Percentiles rank a stretch among this genome's conserved stretches.
phyloP scores from a whole-genome alignment of 352 stramenopile species.

The Globisporangium ultimum region DNA sequence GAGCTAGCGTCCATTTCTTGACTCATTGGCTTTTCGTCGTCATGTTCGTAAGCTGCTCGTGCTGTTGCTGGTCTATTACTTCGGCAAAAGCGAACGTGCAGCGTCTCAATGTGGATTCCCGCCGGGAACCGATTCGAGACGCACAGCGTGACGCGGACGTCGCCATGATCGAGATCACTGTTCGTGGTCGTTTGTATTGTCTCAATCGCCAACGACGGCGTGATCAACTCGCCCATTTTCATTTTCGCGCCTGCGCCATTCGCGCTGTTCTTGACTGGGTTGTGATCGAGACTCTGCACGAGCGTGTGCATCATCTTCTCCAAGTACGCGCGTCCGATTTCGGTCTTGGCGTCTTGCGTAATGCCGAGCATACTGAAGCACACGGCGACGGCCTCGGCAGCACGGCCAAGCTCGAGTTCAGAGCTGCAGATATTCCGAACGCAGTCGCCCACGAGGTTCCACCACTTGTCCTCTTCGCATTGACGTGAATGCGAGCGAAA shows the following conservation, averaged over 20 bases:
- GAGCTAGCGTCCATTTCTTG: background rate
- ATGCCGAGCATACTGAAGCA: slow-evolving; percentile 66
- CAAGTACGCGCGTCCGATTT: slow-evolving; percentile 44
- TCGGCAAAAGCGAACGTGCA: slow-evolving; percentile 41
- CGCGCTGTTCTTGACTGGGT: too few species aligned
- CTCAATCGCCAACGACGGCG: slow-evolving; percentile 41
- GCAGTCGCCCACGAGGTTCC: slow-evolving; percentile 46
- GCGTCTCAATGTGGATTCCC: slow-evolving; percentile 50
- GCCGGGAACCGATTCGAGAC: slow-evolving; percentile 60
- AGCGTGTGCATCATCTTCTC: slow-evolving; percentile 44
- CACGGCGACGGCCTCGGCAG: slow-evolving; percentile 45
- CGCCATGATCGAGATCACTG: slow-evolving; percentile 41
- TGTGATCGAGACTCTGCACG: slow-evolving; percentile 32
- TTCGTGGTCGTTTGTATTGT: slow-evolving; percentile 38
- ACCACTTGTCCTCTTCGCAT: slow-evolving; percentile 80
- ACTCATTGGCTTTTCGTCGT: background rate
- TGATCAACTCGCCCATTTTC: slow-evolving; percentile 59
- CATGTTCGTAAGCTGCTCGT: background rate
- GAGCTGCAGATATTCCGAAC: slow-evolving; percentile 52
- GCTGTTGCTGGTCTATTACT: background rate
- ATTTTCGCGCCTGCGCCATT: slow-evolving; percentile 19
- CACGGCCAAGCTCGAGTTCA: slow-evolving; percentile 50
- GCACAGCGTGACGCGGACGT: slow-evolving; percentile 51
- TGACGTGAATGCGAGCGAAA: slow-evolving; percentile 67
- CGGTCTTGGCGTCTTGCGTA: slow-evolving; percentile 40